Base-by-base conservation (phyloP, 169 alveolate species). In the Toxoplasma gondii region DNA sequence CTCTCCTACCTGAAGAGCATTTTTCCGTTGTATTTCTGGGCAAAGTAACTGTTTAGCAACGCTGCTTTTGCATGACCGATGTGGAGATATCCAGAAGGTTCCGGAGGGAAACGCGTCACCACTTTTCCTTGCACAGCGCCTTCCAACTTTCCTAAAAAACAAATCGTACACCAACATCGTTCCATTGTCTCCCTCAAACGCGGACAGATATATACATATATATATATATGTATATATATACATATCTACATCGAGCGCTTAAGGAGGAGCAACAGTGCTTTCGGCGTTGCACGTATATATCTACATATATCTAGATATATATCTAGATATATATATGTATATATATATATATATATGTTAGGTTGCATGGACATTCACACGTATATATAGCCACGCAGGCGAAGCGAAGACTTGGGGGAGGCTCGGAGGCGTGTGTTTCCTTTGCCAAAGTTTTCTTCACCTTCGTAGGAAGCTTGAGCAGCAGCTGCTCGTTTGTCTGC, bases 31-130 rank as follows among this genome's bases (percentile, higher is more conserved):
- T 99, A 99, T 96, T 97, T 97, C 94, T 98, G 96, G 36, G 99
- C 99, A 93, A 98, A 99, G 96, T 98, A 99, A 93, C 97, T 98
- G 97, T 98, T 99, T 69, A 99, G 96, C 96, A 99, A 96, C 44
- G 99, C 99, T 5, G 99, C 99, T 96, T 99, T 99, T 9, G 99
- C 99, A 93, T 99, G 99, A 22, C 99, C 99, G 90, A 99, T 98
- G 93, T 99, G 99, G 88, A 99, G 97, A 95, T 98, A 99, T 43
- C 99, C 99, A 53, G 99, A 98, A 41, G 99, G 99, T 95, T 99
- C 99, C 36, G 99, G 99, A 17, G 99, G 99, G 96, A 99, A 99
- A 90, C 99, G 97, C n/a, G 99, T 99, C 54, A 98, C 99, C 29
- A 99, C 99, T 94, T 98, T 96, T 74, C 99, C 99, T 96, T 97